These are phyloP conservation scores for Nannochloropsis salina DNA, from an alignment of 108 stramenopile genomes.

Conservation along the genomic window DNA sequence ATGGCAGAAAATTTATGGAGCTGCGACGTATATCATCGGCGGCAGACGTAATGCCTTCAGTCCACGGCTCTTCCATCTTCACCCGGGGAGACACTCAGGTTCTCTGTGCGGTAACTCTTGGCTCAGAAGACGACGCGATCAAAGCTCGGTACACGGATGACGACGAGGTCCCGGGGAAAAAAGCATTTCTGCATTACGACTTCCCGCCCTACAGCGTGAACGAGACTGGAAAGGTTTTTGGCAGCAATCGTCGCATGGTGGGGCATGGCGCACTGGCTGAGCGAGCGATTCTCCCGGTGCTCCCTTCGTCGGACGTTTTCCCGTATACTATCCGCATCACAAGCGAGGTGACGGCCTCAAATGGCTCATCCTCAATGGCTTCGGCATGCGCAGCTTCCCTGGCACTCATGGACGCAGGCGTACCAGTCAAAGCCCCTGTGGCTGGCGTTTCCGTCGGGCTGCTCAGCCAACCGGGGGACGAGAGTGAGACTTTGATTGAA, in stretches of 20 bases:
- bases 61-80: conserved; percentile 73
- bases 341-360: conserved; percentile 68
- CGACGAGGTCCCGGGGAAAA: conserved; percentile 18
- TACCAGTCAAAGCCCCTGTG: conserved; percentile 62
- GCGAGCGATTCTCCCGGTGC: conserved; percentile 66
- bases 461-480: conserved; percentile 20
- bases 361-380: conserved; percentile 77
- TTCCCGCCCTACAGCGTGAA: conserved; percentile 88
- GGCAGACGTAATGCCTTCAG: conserved; percentile 40
- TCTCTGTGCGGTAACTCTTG: conserved; percentile 78
- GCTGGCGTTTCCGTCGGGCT: conserved; percentile 79
- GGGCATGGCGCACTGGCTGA: conserved; percentile 81
- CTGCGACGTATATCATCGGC: conserved; percentile 22
- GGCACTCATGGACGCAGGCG: conserved; percentile 78
- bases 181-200: conserved; percentile 79
- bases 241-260: conserved; percentile 65
- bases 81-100: conserved; percentile 88
- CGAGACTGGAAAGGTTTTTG: conserved; percentile 63
- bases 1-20: conserved; percentile 28
- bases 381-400: conserved; percentile 76
- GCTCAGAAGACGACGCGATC: conserved; percentile 35
- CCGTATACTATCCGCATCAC: conserved; percentile 77
- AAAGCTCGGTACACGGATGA: conserved; percentile 9
- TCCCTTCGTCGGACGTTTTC: conserved; percentile 63
- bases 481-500: neutral